Percentiles rank a stretch among this genome's conserved stretches.
These are phyloP conservation scores for Pleurotus tuber-regium DNA, from an alignment of 768 basidiomycete species.

Conservation along the genomic window DNA sequence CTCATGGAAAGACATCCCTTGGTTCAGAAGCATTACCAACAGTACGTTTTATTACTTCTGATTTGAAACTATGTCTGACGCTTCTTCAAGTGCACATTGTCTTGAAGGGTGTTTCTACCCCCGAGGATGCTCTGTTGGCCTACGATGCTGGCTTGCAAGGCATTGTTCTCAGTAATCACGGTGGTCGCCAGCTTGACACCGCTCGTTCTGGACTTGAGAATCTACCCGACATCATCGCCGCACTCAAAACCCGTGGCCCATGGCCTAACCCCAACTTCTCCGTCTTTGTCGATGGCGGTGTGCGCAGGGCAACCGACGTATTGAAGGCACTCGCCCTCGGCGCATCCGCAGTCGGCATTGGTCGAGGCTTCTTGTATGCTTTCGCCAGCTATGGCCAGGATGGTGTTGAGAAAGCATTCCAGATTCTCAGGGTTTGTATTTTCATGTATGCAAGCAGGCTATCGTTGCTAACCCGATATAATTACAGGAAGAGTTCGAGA, in stretches of 20 bases:
- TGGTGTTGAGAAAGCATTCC: constrained; percentile 80
- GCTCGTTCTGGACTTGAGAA: constrained; percentile 88
- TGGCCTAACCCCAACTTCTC: constrained; percentile 83
- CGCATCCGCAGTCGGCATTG: constrained; percentile 84
- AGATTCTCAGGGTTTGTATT: constrained; percentile 64
- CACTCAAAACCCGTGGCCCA: constrained; percentile 66
- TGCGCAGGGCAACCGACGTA: constrained; percentile 86
- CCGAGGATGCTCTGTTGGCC: constrained; percentile 77
- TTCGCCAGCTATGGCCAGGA: constrained; percentile 87
- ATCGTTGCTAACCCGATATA: too few relatives aligned
- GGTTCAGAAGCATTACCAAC: constrained; percentile 78
- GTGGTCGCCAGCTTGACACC: constrained; percentile 76
- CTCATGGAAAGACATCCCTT: constrained; percentile 81
- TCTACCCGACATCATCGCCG: constrained; percentile 76
- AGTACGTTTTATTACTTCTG: constrained; percentile 35
- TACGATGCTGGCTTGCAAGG: constrained; percentile 74
- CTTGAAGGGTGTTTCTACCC: constrained; percentile 63
- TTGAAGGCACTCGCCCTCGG: constrained; percentile 87
- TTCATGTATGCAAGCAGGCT: too few relatives aligned
- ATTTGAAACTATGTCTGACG: too few relatives aligned
- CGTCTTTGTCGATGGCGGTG: constrained; percentile 92
- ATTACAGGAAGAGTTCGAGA: constrained; percentile 90
- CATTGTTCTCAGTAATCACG: constrained; percentile 83
- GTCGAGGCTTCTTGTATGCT: constrained; percentile 85
- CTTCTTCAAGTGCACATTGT: constrained; percentile 75